phyloP scores from a whole-genome alignment of 805 yeast species.

The Candida krabiensis region DNA sequence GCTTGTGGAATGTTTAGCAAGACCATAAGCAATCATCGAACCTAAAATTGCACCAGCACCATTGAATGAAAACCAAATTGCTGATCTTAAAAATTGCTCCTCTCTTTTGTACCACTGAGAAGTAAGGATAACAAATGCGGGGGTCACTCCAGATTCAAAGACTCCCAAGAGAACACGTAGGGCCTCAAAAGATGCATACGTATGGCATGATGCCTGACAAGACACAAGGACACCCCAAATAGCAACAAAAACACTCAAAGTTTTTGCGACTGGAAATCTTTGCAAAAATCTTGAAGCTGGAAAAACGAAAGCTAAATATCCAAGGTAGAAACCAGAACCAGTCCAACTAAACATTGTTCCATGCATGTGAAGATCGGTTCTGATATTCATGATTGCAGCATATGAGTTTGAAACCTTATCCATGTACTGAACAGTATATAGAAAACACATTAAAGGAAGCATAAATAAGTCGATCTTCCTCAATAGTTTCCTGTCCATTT shows the following conservation, averaged over 20 bases:
- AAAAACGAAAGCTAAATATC: constrained; percentile 42
- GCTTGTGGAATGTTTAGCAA: constrained; percentile 23
- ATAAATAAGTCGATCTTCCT: constrained; percentile 19
- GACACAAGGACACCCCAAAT: constrained; percentile 47
- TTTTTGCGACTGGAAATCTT: constrained; percentile 40
- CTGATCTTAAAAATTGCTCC: constrained; percentile 43
- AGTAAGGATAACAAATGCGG: constrained; percentile 53
- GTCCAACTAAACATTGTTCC: constrained; percentile 48
- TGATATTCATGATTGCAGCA: constrained; percentile 46
- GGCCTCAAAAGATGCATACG: constrained; percentile 43
- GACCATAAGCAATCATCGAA: constrained; percentile 34
- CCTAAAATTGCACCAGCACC: constrained; percentile 47
- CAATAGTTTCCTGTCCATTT: constrained; percentile 16
- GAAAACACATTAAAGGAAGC: constrained; percentile 22
- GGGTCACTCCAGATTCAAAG: constrained; percentile 53
- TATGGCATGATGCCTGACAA: constrained; percentile 41
- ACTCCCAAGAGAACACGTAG: constrained; percentile 49
- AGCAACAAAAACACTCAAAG: constrained; percentile 34
- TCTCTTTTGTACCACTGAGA: constrained; percentile 49
- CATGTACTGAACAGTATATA: constrained; percentile 23
- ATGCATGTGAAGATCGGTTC: constrained; percentile 45
- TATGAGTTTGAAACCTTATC: constrained; percentile 23
- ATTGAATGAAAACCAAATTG: constrained; percentile 40
- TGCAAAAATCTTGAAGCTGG: constrained; percentile 43
- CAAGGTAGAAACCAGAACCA: constrained; percentile 53